phyloP scores from a whole-genome alignment of 257 asterid species.

The Coffea eugenioides region DNA sequence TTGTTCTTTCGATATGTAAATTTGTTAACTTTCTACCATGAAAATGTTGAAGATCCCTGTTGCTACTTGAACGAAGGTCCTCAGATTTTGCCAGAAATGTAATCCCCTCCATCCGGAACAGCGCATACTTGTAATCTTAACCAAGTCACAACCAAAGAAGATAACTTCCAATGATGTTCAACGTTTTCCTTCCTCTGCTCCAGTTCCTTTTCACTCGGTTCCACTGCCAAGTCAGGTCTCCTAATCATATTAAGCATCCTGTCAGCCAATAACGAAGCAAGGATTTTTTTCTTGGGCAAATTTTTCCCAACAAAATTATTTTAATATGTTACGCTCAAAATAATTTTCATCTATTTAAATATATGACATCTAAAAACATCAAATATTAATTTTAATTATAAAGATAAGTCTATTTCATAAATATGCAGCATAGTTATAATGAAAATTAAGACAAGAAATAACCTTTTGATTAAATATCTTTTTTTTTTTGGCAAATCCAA shows the following conservation, averaged over 20 bases:
- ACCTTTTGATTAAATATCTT: too few relatives aligned
- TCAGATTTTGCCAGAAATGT: conserved; percentile 65
- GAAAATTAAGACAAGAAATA: too few relatives aligned
- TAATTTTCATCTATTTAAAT: too few relatives aligned
- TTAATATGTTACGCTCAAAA: too few relatives aligned
- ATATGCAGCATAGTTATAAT: too few relatives aligned
- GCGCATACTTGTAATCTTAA: conserved; percentile 68
- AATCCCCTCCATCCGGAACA: conserved; percentile 54
- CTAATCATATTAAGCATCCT: conserved; percentile 48
- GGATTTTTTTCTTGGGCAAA: too few relatives aligned
- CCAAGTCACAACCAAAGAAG: conserved; percentile 61
- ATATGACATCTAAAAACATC: too few relatives aligned
- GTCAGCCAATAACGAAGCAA: conserved; percentile 9
- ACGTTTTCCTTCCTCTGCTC: conserved; percentile 31
- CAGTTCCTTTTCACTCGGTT: conserved; percentile 45
- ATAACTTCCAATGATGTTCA: conserved; percentile 28
- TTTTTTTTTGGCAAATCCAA: too few relatives aligned
- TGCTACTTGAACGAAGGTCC: conserved; percentile 70
- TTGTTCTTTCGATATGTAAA: neutral
- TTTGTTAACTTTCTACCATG: conserved; percentile 4
- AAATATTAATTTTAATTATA: too few relatives aligned
- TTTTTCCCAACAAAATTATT: too few relatives aligned
- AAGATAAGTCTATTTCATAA: too few relatives aligned
- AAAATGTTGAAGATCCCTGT: conserved; percentile 53
- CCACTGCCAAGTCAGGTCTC: conserved; percentile 56